Percentiles rank a stretch among this genome's conserved stretches.
These are phyloP conservation scores for Penicillium palitans DNA, from an alignment of 2,329 filamentous ascomycete genomes.

Conservation along the genomic window DNA sequence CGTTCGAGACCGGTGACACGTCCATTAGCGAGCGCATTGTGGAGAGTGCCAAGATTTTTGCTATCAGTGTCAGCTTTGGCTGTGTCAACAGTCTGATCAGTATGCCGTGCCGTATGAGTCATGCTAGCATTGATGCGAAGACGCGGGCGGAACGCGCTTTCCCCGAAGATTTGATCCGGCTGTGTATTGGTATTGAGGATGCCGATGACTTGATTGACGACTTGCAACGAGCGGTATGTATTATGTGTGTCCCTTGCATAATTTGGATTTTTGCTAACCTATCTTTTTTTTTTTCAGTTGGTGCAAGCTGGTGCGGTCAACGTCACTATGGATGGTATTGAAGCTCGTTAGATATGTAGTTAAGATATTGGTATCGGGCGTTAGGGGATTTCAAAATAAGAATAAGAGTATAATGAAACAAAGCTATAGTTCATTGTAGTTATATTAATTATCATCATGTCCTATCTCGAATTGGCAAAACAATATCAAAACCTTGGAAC, in stretches of 20 bases:
- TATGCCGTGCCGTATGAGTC: conserved; percentile 99
- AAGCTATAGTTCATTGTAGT: not conserved
- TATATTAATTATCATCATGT: not conserved
- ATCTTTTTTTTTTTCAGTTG: conserved; percentile 55
- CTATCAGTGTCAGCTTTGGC: conserved; percentile 95
- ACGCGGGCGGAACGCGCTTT: conserved; percentile 84
- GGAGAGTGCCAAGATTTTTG: conserved; percentile 86
- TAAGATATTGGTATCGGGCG: conserved; percentile 12
- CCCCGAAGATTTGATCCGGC: conserved; percentile 92
- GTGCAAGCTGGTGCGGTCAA: conserved; percentile 93
- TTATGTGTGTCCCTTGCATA: conserved; percentile 6
- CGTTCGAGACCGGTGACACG: conserved; percentile 91
- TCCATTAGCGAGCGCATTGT: conserved; percentile 86
- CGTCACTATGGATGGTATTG: conserved; percentile 79
- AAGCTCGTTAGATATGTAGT: conserved; percentile 51
- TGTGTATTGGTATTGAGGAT: conserved; percentile 97
- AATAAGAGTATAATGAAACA: not conserved
- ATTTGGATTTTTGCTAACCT: conserved; percentile 10
- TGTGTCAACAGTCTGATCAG: conserved; percentile 98
- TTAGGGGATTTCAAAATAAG: conserved; percentile 15
- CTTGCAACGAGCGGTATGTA: conserved; percentile 80
- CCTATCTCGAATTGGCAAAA: not conserved
- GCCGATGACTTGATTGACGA: conserved; percentile 89
- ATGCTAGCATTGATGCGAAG: conserved; percentile 96
- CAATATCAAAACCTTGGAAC: not conserved